Conservation (phyloP, 345 rosid species). For the rapeseed (Brassica napus) region DNA sequence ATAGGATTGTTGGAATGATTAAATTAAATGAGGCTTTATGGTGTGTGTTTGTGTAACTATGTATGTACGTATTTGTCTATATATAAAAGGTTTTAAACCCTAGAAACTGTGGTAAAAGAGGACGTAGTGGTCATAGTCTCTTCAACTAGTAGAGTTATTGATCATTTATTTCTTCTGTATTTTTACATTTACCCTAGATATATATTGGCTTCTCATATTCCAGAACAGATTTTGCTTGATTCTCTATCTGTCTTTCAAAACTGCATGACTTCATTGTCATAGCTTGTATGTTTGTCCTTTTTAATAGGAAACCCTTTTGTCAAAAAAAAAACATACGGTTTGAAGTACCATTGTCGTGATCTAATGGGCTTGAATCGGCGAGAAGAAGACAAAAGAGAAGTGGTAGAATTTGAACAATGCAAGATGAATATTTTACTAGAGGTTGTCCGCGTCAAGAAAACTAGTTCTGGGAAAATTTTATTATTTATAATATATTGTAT, state of each 20-base stretch:
- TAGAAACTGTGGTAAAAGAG: background rate
- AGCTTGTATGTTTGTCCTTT: background rate
- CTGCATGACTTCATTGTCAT: background rate
- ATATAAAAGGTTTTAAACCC: slow-evolving; percentile 16
- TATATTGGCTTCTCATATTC: background rate
- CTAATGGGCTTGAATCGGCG: slow-evolving; percentile 35
- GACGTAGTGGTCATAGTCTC: background rate
- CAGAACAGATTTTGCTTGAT: background rate
- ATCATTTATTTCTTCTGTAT: background rate
- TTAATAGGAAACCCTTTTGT: background rate
- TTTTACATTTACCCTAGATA: background rate
- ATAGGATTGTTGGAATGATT: slow-evolving; percentile 4
- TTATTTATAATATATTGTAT: background rate
- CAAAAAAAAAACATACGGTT: background rate
- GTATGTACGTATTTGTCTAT: background rate
- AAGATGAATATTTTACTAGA: slow-evolving; percentile 30
- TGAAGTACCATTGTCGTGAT: slow-evolving; percentile 31
- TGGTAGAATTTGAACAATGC: slow-evolving; percentile 29
- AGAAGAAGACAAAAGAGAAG: slow-evolving; percentile 28
- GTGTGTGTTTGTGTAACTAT: background rate
- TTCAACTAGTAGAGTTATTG: background rate
- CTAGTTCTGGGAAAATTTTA: background rate
- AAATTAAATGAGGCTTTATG: background rate
- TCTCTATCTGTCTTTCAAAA: background rate
- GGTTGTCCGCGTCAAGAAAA: slow-evolving; percentile 35